Evolutionary conservation across 2,329 filamentous ascomycete species (phyloP).

Genomic region (Penicillium fuscoglaucum): DNA sequence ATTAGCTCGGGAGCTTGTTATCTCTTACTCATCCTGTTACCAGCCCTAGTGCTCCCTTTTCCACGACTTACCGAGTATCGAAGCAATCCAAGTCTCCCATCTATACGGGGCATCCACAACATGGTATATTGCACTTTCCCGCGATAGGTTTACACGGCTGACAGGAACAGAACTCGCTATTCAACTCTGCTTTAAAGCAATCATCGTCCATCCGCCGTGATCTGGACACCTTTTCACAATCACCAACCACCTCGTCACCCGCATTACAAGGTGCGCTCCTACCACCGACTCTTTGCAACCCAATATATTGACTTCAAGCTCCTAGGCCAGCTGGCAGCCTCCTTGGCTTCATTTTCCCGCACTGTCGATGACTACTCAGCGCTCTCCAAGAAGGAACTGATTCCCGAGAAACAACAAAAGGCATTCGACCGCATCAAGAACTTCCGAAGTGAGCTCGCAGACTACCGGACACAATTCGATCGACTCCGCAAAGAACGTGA

Average conservation of each 20-base stretch:
- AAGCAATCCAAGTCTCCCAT: not conserved
- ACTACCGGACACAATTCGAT: slow-evolving; percentile 77
- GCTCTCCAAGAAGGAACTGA: slow-evolving; percentile 83
- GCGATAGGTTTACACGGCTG: not conserved
- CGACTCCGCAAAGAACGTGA: slow-evolving; percentile 74
- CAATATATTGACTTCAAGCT: slow-evolving; percentile 34
- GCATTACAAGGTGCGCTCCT: slow-evolving; percentile 57
- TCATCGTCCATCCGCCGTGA: slow-evolving; percentile 76
- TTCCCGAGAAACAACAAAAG: slow-evolving; percentile 87
- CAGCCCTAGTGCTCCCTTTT: not conserved
- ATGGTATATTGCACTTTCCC: slow-evolving; percentile 11
- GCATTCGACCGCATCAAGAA: slow-evolving; percentile 80
- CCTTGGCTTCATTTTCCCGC: slow-evolving; percentile 77
- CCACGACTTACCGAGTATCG: not conserved
- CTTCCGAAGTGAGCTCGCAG: slow-evolving; percentile 78
- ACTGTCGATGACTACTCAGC: slow-evolving; percentile 90
- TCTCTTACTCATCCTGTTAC: not conserved
- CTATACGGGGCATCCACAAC: slow-evolving; percentile 13
- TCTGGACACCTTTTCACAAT: slow-evolving; percentile 67
- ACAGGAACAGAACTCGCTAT: slow-evolving; percentile 68
- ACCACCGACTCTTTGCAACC: not conserved
- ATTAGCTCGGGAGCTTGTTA: not conserved
- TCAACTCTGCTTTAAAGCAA: slow-evolving; percentile 83
- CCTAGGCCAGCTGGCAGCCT: slow-evolving; percentile 71
- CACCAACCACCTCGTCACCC: slow-evolving; percentile 57